Conservation (phyloP, 2,329 filamentous ascomycete genomes). For the Colletotrichum sp. region DNA sequence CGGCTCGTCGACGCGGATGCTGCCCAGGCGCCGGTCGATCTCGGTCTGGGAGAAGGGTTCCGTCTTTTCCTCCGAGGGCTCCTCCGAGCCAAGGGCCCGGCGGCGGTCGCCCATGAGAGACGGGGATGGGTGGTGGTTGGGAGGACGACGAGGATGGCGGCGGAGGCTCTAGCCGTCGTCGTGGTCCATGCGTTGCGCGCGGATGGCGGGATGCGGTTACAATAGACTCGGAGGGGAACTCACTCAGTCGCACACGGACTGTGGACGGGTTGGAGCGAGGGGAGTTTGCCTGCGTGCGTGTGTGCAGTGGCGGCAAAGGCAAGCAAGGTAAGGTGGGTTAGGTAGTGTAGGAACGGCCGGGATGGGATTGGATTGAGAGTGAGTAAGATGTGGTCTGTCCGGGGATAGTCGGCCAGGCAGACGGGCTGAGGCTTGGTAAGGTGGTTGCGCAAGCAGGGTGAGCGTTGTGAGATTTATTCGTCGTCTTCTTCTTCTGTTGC, state of each 20-base stretch:
- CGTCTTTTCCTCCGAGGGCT: slow-evolving; percentile 56
- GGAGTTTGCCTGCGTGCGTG: neutral
- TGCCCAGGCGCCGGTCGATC: slow-evolving; percentile 54
- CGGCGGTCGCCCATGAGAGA: slow-evolving; percentile 52
- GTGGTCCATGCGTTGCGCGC: slow-evolving; percentile 24
- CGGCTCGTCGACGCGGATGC: slow-evolving; percentile 49
- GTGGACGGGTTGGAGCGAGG: neutral
- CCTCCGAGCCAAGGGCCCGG: slow-evolving; percentile 41
- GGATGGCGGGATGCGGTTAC: neutral
- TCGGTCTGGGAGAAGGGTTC: slow-evolving; percentile 64
- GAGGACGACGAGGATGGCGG: slow-evolving; percentile 14
- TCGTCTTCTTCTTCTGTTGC: neutral
- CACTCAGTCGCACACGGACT: neutral
- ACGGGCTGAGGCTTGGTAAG: neutral
- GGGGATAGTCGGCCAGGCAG: neutral
- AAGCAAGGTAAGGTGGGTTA: neutral
- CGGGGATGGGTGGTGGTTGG: slow-evolving; percentile 23
- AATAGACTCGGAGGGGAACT: neutral
- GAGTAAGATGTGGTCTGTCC: slow-evolving; percentile 1
- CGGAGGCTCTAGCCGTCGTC: slow-evolving; percentile 7
- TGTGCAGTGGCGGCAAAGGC: neutral
- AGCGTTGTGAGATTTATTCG: neutral
- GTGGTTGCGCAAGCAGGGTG: neutral
- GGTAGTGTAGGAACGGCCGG: neutral
- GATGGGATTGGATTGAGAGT: neutral